Base-by-base conservation (phyloP, 495 filamentous ascomycete genomes). In the Tuber indicum region DNA sequence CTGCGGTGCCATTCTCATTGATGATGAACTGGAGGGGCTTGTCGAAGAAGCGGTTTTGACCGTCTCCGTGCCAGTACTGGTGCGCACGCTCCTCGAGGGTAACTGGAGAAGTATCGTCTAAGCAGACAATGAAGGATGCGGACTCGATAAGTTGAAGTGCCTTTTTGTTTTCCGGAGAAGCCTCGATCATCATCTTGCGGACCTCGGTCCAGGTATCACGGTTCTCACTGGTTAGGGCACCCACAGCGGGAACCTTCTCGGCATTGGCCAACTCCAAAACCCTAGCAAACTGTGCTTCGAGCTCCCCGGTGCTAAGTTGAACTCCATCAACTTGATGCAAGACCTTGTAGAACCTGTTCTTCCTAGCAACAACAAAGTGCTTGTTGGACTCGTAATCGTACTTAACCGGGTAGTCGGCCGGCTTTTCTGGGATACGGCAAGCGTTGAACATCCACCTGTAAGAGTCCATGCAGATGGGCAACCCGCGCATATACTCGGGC, bases 401-500 rank as follows among this genome's bases (percentile, higher is more conserved):
- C 85, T 96, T 98, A 85, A 91, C 87, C 2, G 93, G 93, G 84
- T 91, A 90, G 80, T 99, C 96, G 12, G 89, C 90, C 5, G 91
- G 89, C 81, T 91, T 91, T 73, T 90, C 91, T n/a, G 96, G 92
- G 46, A 98, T 90, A 76, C 96, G 91, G 86, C 91, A 93, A 84
- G 88, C 87, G 85, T 99, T 98, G 89, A 99, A 99, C 96, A 99
- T 98, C 90, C 91, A 99, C 87, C 97, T 88, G 87, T 98, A 98
- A 76, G 91, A 92, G 88, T 92, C 92, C 96, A 98, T 98, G 85
- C 93, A 95, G 83, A 98, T 93, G 74, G 96, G 96, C 76, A 92
- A 89, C 85, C 92, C 91, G 86, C 94, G 94, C 93, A 98, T 96
- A 87, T 97, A 98, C 86, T 99, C 96, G 17, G 96, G 96, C 86